Evolutionary conservation across 2,329 filamentous ascomycete species (phyloP), one percentile per base, ranked within the genome.

Genomic region (Diaporthe batatas): DNA sequence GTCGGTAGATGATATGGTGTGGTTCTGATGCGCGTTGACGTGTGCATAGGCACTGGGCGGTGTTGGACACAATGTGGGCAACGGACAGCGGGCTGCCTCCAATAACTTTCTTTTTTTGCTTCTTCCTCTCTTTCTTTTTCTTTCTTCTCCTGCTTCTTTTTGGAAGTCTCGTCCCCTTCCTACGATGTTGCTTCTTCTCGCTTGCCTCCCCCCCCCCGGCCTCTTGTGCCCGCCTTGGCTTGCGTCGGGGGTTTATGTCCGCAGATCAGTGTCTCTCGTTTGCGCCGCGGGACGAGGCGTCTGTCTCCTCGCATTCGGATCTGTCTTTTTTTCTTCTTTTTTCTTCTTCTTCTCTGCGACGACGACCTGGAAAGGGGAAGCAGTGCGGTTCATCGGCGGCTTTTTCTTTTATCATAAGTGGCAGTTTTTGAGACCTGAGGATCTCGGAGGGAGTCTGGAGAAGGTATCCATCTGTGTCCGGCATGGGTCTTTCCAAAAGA

Each of bases 181-280:
- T 11, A 11, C 23, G n/a, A n/a, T 36, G 2, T 16, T 58, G 12
- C 54, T 39, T 58, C 57, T 42, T 29, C 23, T 59, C 55, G 55
- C 58, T 47, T 32, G 23, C 6, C 11, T 12, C 23, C 7, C 58
- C 29, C 44, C 23, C 10, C n/a, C n/a, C n/a, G n/a, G n/a, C n/a
- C 10, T 44, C 57, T 4, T 1, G 57, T n/a, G 39, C 32, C 23
- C 58, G 58, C 16, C 58, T 47, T 62, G 58, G 58, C 58, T 42
- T 62, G 58, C 58, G 25, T 62, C 58, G 58, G 58, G 58, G 39
- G 39, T 44, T 62, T 62, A 62, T 62, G 58, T 62, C 58, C 39
- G 39, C 58, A 25, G 39, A 62, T 62, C 58, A 62, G 11, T 62
- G 58, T 62, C 58, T 62, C 39, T 47, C 58, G 58, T 39, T 62